phyloP scores from a whole-genome alignment of 2,329 filamentous ascomycete genomes.

The Zymoseptoria ardabiliae region DNA sequence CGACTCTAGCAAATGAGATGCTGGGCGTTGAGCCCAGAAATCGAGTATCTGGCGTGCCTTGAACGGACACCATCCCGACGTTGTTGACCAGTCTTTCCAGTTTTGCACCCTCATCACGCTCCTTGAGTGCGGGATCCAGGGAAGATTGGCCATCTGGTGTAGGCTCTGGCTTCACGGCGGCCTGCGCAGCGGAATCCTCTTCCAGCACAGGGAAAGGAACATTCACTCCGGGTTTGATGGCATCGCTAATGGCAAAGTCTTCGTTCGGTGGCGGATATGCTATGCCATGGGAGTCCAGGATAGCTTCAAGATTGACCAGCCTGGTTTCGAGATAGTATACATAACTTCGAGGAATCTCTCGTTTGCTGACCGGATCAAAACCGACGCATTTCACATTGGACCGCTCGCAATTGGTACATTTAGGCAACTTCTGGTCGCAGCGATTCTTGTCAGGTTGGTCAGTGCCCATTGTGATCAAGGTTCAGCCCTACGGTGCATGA shows the following conservation, averaged over 20 bases:
- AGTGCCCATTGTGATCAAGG: neutral
- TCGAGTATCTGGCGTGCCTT: constrained; percentile 68
- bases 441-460: constrained; percentile 52
- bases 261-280: constrained; percentile 61
- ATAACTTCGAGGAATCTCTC: constrained; percentile 82
- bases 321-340: constrained; percentile 90
- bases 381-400: constrained; percentile 86
- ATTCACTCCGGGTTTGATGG: constrained; percentile 30
- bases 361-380: constrained; percentile 93
- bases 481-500: neutral
- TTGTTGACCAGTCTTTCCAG: constrained; percentile 62
- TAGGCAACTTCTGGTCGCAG: constrained; percentile 87
- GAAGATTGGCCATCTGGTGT: constrained; percentile 15
- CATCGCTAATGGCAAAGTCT: constrained; percentile 47
- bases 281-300: constrained; percentile 63
- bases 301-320: constrained; percentile 71
- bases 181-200: constrained; percentile 10
- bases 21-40: constrained; percentile 81
- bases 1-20: constrained; percentile 88
- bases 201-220: constrained; percentile 27
- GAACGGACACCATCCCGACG: constrained; percentile 68
- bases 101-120: constrained; percentile 52
- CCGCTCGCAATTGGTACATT: constrained; percentile 87
- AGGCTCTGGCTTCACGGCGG: neutral
- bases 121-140: constrained; percentile 27